Base-by-base conservation (phyloP, 495 filamentous ascomycete genomes). In the Penicillium maclennaniae region DNA sequence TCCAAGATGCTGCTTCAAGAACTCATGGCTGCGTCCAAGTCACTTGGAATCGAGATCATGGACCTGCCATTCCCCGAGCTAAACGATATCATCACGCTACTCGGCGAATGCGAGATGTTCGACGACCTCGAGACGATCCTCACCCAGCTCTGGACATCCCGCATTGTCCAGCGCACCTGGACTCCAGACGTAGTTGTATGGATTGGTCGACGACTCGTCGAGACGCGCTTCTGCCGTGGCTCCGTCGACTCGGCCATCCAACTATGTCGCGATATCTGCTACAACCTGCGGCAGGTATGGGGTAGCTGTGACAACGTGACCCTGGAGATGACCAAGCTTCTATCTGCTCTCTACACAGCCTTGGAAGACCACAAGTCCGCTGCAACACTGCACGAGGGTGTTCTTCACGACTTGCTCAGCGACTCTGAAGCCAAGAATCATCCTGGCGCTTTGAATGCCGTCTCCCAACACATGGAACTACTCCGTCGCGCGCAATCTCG, bases 261-360 rank as follows among this genome's bases (percentile, higher is more conserved):
- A 17, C 71, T 86, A 0, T 78, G 77, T 61, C 78, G 82, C 45
- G 78, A 77, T 57, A 81, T 86, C 55, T 81, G 78, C 64, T 85
- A 86, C 68, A 86, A 86, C 49, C 69, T 86, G 45, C 79, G 80
- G 7, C 78, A 81, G 39, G 76, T 78, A 6, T 81, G 77, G 59
- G 81, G 81, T 16, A 73, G 74, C 21, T 71, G 79, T 5, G 79
- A 86, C 56, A 65, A 64, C 6, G 73, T 80, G 17, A 77, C 82
- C 0, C 65, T 85, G 20, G 72, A 79, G 8, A 80, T 83, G 74
- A 75, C 71, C 26, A 71, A 78, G 52, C 73, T 84, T 38, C 75
- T 86, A 0, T 79, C 81, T 0, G 71, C 70, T 0, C 69, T 86
- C 15, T 82, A 79, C 54, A 77, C 78, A 2, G 69, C 69, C 2